Evolutionary conservation across 2,329 filamentous ascomycete genomes (phyloP).

Genomic region (Metarhizium sp.): DNA sequence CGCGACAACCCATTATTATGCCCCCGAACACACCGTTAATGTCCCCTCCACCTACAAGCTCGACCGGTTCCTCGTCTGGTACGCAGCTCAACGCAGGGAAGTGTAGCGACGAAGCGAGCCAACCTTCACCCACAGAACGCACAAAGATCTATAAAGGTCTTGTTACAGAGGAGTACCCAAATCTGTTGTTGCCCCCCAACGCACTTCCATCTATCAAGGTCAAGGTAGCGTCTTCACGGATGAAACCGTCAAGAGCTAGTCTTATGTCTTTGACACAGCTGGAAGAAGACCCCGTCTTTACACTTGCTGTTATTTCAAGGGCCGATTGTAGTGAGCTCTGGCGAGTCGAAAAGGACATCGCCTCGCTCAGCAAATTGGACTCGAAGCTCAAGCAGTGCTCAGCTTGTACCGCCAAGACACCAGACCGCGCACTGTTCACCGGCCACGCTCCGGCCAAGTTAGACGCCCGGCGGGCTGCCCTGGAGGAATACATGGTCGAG

Average conservation of each 20-base stretch:
- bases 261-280: constrained; percentile 68
- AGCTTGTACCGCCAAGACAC: constrained; percentile 66
- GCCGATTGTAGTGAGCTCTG: constrained; percentile 73
- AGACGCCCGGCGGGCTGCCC: constrained; percentile 70
- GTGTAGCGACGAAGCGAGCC: not conserved
- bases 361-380: constrained; percentile 73
- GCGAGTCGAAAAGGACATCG: constrained; percentile 87
- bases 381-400: constrained; percentile 65
- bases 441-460: constrained; percentile 91
- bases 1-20: constrained; percentile 63
- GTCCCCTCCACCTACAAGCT: constrained; percentile 28
- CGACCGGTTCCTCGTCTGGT: constrained; percentile 2
- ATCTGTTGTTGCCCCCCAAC: constrained; percentile 77
- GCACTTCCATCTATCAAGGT: constrained; percentile 79
- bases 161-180: constrained; percentile 77
- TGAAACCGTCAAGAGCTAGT: constrained; percentile 84
- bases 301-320: constrained; percentile 73
- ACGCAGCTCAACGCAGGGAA: constrained; percentile 5
- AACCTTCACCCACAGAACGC: constrained; percentile 25
- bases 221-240: constrained; percentile 84
- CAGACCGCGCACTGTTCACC: constrained; percentile 77
- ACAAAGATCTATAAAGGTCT: constrained; percentile 64
- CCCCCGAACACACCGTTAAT: constrained; percentile 60
- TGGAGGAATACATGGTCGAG: constrained; percentile 79
- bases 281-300: constrained; percentile 92